A percentile compares a stretch with the other conserved stretches of the same genome.
Evolutionary conservation across 805 yeast genomes (phyloP).

Genomic region (Candida easanensis): DNA sequence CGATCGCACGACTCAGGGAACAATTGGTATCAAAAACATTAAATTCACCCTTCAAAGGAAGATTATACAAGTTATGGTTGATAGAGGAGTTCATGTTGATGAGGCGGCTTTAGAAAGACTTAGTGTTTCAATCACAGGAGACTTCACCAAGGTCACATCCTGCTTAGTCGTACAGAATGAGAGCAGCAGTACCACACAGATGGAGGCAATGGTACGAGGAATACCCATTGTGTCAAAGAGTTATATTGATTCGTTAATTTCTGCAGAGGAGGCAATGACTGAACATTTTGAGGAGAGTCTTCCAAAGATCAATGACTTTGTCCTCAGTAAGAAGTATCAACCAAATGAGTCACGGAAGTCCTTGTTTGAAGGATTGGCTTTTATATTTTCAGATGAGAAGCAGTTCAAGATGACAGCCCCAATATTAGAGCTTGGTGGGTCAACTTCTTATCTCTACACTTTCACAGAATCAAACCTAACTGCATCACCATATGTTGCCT

Average conservation of each 20-base stretch:
- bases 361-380: conserved; percentile 24
- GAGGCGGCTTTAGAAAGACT: not conserved
- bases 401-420: conserved; percentile 24
- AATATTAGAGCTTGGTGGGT: conserved; percentile 23
- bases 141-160: conserved; percentile 4
- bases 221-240: conserved; percentile 30
- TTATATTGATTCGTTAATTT: conserved; percentile 22
- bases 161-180: conserved; percentile 1
- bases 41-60: not conserved
- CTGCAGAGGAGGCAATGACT: conserved; percentile 13
- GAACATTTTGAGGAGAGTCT: conserved; percentile 20
- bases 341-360: conserved; percentile 24
- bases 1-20: too few relatives aligned
- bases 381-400: conserved; percentile 25
- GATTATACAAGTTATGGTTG: not conserved
- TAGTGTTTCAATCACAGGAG: conserved; percentile 1
- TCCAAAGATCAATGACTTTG: conserved; percentile 26
- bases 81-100: not conserved
- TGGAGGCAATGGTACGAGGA: conserved; percentile 31
- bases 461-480: not conserved
- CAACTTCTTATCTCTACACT: not conserved
- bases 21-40: not conserved
- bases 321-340: conserved; percentile 23
- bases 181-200: conserved; percentile 1
- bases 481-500: conserved; percentile 5